Conservation (phyloP, 441 rosid species). For the Flueggea neowawraea region DNA sequence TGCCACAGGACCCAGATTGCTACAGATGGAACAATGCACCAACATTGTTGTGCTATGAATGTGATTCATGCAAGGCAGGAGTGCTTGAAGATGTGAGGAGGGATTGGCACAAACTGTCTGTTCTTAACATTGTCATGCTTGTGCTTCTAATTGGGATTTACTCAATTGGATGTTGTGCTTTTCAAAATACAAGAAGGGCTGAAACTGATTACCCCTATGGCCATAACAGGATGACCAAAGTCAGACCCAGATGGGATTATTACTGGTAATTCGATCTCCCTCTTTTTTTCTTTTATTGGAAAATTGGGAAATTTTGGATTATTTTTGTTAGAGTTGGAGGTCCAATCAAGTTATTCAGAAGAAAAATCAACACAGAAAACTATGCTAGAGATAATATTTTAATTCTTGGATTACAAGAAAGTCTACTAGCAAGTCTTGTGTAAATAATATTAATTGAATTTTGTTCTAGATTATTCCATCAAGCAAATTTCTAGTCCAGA, state of each 20-base stretch:
- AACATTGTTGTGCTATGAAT: conserved; percentile 66
- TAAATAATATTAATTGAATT: too few relatives aligned
- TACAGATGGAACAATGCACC: conserved; percentile 67
- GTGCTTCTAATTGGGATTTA: conserved; percentile 63
- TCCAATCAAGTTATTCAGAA: too few relatives aligned
- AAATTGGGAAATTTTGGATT: too few relatives aligned
- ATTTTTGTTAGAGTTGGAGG: too few relatives aligned
- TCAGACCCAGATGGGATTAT: conserved; percentile 83
- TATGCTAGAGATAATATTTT: too few relatives aligned
- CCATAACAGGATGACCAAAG: conserved; percentile 67
- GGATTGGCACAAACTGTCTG: conserved; percentile 82
- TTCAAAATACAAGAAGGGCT: conserved; percentile 58
- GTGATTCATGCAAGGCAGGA: conserved; percentile 93
- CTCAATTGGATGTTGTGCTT: conserved; percentile 83
- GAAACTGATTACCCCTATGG: conserved; percentile 70
- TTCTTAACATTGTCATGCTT: conserved; percentile 65
- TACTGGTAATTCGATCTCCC: conserved; percentile 43
- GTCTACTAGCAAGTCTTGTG: too few relatives aligned
- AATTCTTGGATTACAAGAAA: too few relatives aligned
- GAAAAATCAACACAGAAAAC: too few relatives aligned
- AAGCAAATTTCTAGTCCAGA: too few relatives aligned
- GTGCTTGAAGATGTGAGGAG: conserved; percentile 70
- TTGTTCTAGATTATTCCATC: too few relatives aligned
- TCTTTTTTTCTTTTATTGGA: neutral
- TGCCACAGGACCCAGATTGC: conserved; percentile 74